Evolutionary conservation across 257 asterid genomes (phyloP), one percentile per base, ranked within the genome.

Genomic region (Solanum bulbocastanum): DNA sequence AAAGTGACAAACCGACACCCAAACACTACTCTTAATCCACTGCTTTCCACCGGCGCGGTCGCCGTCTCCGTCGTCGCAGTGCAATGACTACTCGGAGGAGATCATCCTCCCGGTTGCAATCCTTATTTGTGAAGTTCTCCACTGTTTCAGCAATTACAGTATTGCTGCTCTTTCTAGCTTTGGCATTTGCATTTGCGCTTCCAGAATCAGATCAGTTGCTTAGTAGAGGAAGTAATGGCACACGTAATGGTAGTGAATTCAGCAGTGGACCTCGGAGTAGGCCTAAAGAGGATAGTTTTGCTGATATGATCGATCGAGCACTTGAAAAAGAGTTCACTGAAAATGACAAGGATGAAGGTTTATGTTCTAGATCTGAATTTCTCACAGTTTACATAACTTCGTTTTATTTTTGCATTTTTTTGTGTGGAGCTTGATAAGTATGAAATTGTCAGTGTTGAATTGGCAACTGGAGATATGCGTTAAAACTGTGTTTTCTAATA

Each of bases 221-320:
- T 4, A 93, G 82, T 20, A 91, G 83, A 20, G 90, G 52, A 14
- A 40, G 60, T 25, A 40, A 76, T 72, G 79, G 25, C 2, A 72
- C 42, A 1, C 25, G 87, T 35, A 23, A 94, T 42, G 92, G 30
- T 15, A 62, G 87, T 46, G 95, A 89, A 37, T 87, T 88, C 69
- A 79, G 33, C 79, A 89, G 87, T 87, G 94, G 92, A 87, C 93
- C 95, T 39, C 85, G 30, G 89, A 92, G 94, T 58, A 87, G 76
- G 85, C 88, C 89, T 39, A 95, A 93, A 90, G 98, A 95, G 91
- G 96, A 94, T 32, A 97, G 98, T 15, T 94, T 97, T 58, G 99
- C 99, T 74, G 99, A 94, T 88, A 96, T 97, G 95, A 95, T 96
- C 86, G 99, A 95, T 94, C 98, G 97, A 60, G 99, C 99, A 36